Percentiles rank a stretch among this genome's conserved stretches.
Conservation (phyloP, 2,329 filamentous ascomycete species). For the Fusarium torreyae region DNA sequence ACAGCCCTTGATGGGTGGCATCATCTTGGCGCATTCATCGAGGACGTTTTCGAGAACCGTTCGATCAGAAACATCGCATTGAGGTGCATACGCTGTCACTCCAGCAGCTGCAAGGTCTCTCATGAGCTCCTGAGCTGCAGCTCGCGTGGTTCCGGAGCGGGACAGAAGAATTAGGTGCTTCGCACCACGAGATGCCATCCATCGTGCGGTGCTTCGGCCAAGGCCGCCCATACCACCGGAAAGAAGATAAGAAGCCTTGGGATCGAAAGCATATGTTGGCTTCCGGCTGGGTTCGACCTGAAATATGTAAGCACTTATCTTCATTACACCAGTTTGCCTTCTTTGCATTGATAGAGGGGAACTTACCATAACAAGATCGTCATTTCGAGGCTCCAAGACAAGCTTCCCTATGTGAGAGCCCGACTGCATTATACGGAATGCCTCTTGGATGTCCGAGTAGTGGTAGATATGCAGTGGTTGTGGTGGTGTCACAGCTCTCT, state of each 20-base stretch:
- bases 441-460: slow-evolving; percentile 14
- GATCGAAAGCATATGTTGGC: slow-evolving; percentile 43
- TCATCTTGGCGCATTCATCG: slow-evolving; percentile 33
- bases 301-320: slow-evolving; percentile 36
- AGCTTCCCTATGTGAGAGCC: slow-evolving; percentile 6
- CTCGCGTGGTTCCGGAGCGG: not conserved
- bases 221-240: slow-evolving; percentile 4
- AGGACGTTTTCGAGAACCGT: slow-evolving; percentile 50
- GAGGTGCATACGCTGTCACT: slow-evolving; percentile 49
- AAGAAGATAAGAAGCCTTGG: not conserved
- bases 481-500: slow-evolving; percentile 1
- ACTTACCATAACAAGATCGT: slow-evolving; percentile 8
- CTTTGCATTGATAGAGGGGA: not conserved
- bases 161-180: slow-evolving; percentile 3
- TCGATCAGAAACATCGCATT: slow-evolving; percentile 65
- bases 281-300: slow-evolving; percentile 5
- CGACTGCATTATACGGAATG: slow-evolving; percentile 10
- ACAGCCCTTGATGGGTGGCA: slow-evolving; percentile 60
- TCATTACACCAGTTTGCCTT: no score
- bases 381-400: not conserved
- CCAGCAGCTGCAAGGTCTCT: slow-evolving; percentile 43
- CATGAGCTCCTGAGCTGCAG: slow-evolving; percentile 6
- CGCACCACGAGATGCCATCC: slow-evolving; percentile 3
- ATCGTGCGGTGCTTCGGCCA: not conserved
- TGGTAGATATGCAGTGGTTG: slow-evolving; percentile 3